Conservation (phyloP, 2,329 filamentous ascomycete species). For the Phialophora expanda region DNA sequence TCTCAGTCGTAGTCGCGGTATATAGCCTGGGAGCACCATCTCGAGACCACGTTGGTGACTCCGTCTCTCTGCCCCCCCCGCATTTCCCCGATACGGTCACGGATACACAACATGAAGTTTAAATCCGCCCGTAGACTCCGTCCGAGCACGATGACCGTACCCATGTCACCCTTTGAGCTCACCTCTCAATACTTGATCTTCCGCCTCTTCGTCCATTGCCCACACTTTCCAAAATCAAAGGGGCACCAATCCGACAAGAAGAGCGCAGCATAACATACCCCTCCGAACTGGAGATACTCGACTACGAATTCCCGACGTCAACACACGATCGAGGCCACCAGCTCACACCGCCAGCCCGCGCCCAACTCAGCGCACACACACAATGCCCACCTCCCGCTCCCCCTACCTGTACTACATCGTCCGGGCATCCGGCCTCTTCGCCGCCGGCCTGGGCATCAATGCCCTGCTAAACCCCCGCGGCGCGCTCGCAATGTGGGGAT, state of each 20-base stretch:
- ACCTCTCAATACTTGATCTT: not conserved
- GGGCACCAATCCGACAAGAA: too few relatives aligned
- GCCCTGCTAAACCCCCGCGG: constrained; percentile 9
- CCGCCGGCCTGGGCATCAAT: constrained; percentile 12
- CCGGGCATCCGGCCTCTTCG: constrained; percentile 7
- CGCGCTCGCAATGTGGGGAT: constrained; percentile 13
- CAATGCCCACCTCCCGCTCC: constrained; percentile 12
- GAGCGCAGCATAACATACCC: too few relatives aligned
- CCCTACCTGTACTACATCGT: not conserved
- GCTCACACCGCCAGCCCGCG: too few relatives aligned
- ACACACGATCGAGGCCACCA: not conserved
- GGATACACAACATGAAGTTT: not conserved
- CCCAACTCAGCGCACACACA: not conserved
- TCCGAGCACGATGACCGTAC: not conserved
- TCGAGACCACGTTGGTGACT: too few relatives aligned
- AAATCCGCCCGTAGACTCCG: not conserved
- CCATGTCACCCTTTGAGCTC: not conserved
- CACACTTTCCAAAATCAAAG: too few relatives aligned
- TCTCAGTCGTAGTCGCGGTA: not conserved
- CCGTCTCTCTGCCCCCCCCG: not conserved
- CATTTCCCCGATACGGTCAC: not conserved
- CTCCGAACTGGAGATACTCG: too few relatives aligned
- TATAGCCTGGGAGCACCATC: not conserved
- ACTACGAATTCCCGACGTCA: too few relatives aligned
- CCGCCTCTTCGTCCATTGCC: not conserved